These are phyloP conservation scores for Yamadazyma sp. DNA, from an alignment of 1,139 yeast species.

Conservation along the genomic window DNA sequence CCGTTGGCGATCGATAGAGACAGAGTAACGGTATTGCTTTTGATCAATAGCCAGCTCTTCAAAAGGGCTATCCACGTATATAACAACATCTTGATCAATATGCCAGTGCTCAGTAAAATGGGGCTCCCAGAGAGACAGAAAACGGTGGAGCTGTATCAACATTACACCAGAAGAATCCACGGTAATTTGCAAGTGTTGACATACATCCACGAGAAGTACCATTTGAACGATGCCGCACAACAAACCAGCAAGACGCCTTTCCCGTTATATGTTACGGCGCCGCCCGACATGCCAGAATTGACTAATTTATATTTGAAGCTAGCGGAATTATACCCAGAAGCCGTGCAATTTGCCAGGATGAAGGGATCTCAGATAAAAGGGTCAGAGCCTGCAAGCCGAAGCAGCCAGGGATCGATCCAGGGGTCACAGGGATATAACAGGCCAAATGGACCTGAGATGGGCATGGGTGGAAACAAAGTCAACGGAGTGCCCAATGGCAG, in stretches of 20 bases:
- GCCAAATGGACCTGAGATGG: background rate
- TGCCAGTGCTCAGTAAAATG: slow-evolving; percentile 34
- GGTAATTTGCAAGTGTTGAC: slow-evolving; percentile 55
- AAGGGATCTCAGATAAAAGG: slow-evolving; percentile 46
- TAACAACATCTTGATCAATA: slow-evolving; percentile 36
- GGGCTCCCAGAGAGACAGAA: slow-evolving; percentile 36
- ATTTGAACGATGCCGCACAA: slow-evolving; percentile 28
- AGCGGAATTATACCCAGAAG: slow-evolving; percentile 57
- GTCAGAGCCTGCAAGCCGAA: slow-evolving; percentile 5
- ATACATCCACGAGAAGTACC: slow-evolving; percentile 52
- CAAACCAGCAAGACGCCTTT: slow-evolving; percentile 39
- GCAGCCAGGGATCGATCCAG: slow-evolving; percentile 8
- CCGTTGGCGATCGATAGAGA: slow-evolving; percentile 35
- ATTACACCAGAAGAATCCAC: slow-evolving; percentile 53
- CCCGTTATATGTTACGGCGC: slow-evolving; percentile 55
- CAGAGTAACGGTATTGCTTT: slow-evolving; percentile 50
- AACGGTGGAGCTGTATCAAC: slow-evolving; percentile 49
- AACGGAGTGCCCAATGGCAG: slow-evolving; percentile 6
- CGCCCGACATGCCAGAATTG: slow-evolving; percentile 57
- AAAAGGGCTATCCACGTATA: slow-evolving; percentile 47
- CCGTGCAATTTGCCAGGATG: slow-evolving; percentile 48
- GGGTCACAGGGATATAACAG: slow-evolving; percentile 2
- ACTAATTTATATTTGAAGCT: slow-evolving; percentile 45
- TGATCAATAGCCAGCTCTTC: slow-evolving; percentile 53
- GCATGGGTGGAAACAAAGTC: slow-evolving; percentile 14